These are phyloP conservation scores for Proliferodiscus dingleyae DNA, from an alignment of 2,329 filamentous ascomycete genomes.

Conservation along the genomic window DNA sequence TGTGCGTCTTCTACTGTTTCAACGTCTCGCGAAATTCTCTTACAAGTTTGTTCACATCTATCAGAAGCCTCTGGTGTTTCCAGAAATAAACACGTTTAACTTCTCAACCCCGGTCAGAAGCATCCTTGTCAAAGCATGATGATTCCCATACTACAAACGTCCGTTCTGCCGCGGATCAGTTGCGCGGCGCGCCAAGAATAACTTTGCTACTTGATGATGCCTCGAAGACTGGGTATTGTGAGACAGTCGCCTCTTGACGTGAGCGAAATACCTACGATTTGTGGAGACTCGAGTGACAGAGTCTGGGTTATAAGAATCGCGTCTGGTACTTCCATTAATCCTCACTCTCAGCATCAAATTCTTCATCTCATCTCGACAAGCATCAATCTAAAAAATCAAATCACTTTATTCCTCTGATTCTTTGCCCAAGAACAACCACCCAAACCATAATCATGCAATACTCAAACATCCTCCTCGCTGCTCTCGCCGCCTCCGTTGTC, in stretches of 20 bases:
- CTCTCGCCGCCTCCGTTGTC: conserved; percentile 21
- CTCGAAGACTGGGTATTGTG: conserved; percentile 1
- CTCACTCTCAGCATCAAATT: conserved; percentile 13
- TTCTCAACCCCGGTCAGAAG: conserved; percentile 8
- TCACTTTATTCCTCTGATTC: not conserved
- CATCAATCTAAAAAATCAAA: not conserved
- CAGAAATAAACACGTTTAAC: not conserved
- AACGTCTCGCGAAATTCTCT: conserved; percentile 4
- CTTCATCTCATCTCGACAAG: conserved; percentile 7
- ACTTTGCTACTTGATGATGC: conserved; percentile 1
- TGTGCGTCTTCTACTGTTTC: conserved; percentile 15
- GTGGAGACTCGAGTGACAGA: conserved; percentile 6
- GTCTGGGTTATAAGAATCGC: conserved; percentile 17
- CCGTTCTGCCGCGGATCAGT: conserved; percentile 17
- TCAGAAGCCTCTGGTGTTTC: conserved; percentile 5
- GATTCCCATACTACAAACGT: conserved; percentile 1
- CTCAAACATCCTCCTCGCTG: conserved; percentile 21
- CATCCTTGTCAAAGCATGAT: conserved; percentile 15
- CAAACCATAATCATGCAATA: conserved; percentile 24
- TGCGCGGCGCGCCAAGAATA: conserved; percentile 16
- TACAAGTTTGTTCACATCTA: not conserved
- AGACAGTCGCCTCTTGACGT: conserved; percentile 3
- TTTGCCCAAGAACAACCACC: conserved; percentile 1
- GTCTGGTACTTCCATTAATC: conserved; percentile 4
- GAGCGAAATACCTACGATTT: not conserved